Conservation (phyloP, 345 rosid genomes). For the Alliaria petiolata region DNA sequence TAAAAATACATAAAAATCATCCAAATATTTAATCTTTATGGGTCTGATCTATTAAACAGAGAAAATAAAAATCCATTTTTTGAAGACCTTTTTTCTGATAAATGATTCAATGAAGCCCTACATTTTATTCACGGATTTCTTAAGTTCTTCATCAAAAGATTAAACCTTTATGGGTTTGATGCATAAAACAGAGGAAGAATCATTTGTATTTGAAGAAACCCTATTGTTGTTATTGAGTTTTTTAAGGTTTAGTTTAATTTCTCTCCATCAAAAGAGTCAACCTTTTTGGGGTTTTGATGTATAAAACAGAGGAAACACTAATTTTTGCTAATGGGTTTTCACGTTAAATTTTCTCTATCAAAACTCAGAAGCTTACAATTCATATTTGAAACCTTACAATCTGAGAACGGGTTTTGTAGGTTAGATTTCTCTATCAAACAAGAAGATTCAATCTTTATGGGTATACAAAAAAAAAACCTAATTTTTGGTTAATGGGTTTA, state of each 20-base stretch:
- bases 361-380: too few relatives aligned
- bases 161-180: not conserved
- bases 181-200: not conserved
- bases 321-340: too few relatives aligned
- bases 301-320: too few relatives aligned
- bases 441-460: too few relatives aligned
- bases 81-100: too few relatives aligned
- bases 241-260: too few relatives aligned
- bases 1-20: not conserved
- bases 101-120: too few relatives aligned
- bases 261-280: too few relatives aligned
- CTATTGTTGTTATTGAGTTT: not conserved
- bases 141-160: not conserved
- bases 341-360: too few relatives aligned
- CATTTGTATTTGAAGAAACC: too few relatives aligned
- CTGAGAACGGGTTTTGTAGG: not conserved
- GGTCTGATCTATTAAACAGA: not conserved
- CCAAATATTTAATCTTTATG: slow-evolving; percentile 4
- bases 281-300: too few relatives aligned
- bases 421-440: not conserved
- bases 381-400: not conserved
- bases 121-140: too few relatives aligned
- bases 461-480: not conserved
- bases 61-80: not conserved
- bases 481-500: not conserved